phyloP scores from a whole-genome alignment of 2,329 filamentous ascomycete species.

The Trichothecium roseum region DNA sequence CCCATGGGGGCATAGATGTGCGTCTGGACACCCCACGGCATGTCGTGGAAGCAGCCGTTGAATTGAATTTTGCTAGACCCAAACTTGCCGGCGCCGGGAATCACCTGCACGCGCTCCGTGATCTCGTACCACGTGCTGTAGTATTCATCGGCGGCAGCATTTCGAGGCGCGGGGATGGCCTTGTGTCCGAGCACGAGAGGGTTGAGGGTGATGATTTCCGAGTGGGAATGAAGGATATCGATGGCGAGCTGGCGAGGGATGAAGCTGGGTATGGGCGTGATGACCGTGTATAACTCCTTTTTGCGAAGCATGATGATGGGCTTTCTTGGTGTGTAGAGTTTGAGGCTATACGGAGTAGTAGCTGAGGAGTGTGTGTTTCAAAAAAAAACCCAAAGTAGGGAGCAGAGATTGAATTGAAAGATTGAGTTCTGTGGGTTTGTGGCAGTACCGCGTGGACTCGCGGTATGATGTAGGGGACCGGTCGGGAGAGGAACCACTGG shows the following conservation, averaged over 20 bases:
- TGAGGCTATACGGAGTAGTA: too few species aligned
- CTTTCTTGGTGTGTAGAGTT: too few species aligned
- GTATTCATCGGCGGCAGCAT: constrained; percentile 59
- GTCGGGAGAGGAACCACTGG: too few species aligned
- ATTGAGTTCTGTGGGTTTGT: too few species aligned
- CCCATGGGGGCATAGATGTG: constrained; percentile 61
- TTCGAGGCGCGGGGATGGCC: constrained; percentile 54
- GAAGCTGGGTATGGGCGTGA: constrained; percentile 59
- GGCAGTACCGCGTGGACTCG: too few species aligned
- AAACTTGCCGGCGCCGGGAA: constrained; percentile 55
- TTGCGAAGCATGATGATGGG: constrained; percentile 41
- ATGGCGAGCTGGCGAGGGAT: constrained; percentile 63
- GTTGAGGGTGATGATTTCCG: constrained; percentile 61
- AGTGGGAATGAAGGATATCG: constrained; percentile 61
- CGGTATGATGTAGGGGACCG: too few species aligned
- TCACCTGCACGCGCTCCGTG: constrained; percentile 55
- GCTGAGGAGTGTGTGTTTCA: too few species aligned
- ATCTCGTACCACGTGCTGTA: constrained; percentile 70
- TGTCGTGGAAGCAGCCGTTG: constrained; percentile 62
- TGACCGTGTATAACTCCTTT: constrained; percentile 55
- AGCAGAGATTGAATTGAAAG: too few species aligned
- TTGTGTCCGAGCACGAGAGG: constrained; percentile 56
- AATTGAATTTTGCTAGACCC: constrained; percentile 57
- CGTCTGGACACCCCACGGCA: constrained; percentile 62
- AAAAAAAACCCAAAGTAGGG: too few species aligned